These are phyloP conservation scores for Cordyceps farinosa DNA, from an alignment of 2,329 filamentous ascomycete species.

Conservation along the genomic window DNA sequence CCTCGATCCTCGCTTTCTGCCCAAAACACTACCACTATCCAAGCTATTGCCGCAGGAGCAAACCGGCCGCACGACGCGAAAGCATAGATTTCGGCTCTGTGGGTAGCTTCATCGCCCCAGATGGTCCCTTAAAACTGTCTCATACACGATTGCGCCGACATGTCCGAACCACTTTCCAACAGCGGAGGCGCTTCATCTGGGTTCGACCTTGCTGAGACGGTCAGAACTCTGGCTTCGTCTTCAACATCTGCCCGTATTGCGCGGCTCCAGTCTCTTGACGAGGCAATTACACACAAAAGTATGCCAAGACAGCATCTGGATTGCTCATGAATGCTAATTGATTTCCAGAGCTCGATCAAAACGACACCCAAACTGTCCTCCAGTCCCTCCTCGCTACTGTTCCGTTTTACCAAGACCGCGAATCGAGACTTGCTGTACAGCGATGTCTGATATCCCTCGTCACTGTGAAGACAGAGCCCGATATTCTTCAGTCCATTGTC, in stretches of 20 bases:
- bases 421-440: slow-evolving; percentile 79
- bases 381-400: slow-evolving; percentile 82
- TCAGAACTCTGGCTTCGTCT: slow-evolving; percentile 55
- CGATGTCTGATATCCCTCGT: slow-evolving; percentile 70
- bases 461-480: slow-evolving; percentile 48
- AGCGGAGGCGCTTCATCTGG: slow-evolving; percentile 39
- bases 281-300: slow-evolving; percentile 55
- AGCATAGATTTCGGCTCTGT: background rate
- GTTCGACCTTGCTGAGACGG: slow-evolving; percentile 49
- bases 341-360: slow-evolving; percentile 43
- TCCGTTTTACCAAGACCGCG: slow-evolving; percentile 78
- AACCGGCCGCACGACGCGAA: background rate
- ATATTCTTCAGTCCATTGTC: slow-evolving; percentile 62
- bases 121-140: slow-evolving; percentile 4
- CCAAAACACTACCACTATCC: slow-evolving; percentile 15
- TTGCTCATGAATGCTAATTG: background rate
- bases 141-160: slow-evolving; percentile 23
- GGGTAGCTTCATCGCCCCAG: slow-evolving; percentile 14
- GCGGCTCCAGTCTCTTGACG: slow-evolving; percentile 54
- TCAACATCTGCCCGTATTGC: slow-evolving; percentile 56
- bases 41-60: background rate
- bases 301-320: slow-evolving; percentile 21
- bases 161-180: slow-evolving; percentile 39
- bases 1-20: slow-evolving; percentile 14
- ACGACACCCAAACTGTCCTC: slow-evolving; percentile 55